Base-by-base conservation (phyloP, 768 basidiomycete species). In the Panaeolus papilionaceus region DNA sequence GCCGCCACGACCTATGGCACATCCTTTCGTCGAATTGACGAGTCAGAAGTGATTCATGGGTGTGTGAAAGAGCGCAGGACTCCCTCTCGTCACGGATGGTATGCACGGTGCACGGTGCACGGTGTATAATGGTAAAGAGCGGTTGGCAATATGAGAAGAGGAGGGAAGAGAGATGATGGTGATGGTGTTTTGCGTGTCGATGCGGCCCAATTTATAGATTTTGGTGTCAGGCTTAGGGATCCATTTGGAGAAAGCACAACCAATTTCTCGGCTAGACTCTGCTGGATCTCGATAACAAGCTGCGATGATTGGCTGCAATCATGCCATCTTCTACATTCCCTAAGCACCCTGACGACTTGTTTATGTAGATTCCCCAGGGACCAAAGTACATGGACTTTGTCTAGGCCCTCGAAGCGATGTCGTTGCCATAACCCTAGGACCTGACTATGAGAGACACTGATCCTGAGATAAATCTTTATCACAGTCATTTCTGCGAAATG, bases 1-100 rank as follows among this genome's bases (percentile, higher is more conserved):
- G 79, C 79, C 79, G 79, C 79, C 79, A 79, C 77, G 76, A 78
- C 79, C 64, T 76, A 76, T 72, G 68, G 64, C 66, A 63, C 63
- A 62, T 45, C 45, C 38, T 66, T 64, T 68, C 67, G 65, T 67
- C 40, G 12, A 33, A 39, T 51, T 66, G 67, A 65, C 54, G 45
- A 67, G 65, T 66, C n/a, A 63, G 66, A n/a, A 69, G 63, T 44
- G 61, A 44, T 42, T 47, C 72, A 74, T 71, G 75, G 70, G 76
- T 72, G 66, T 68, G 70, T 77, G 76, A 74, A 69, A 66, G 73
- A 69, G 65, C 76, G 72, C 63, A 75, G 75, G 72, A 69, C 66
- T 70, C 71, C 73, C 73, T 72, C 74, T 73, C 71, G 69, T 69
- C 40, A 14, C 40, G 39, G 58, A 58, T 38, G 63, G 62, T 38